Conservation (phyloP, 1,139 yeast species). For the Suhomyces bokatorum region DNA sequence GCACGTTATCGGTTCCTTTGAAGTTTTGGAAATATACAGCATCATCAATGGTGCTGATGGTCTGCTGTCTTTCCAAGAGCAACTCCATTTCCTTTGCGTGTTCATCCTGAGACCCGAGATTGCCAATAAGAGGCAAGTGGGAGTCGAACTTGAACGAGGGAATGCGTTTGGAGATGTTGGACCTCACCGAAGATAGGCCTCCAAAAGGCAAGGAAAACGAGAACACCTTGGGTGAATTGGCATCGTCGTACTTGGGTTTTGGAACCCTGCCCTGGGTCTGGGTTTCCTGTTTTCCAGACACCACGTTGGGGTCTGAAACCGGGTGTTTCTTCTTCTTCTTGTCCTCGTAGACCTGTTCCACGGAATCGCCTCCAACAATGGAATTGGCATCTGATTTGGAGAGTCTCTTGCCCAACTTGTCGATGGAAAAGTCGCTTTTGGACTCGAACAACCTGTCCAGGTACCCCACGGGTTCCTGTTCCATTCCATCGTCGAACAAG, state of each 20-base stretch:
- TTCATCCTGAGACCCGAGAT: slow-evolving; percentile 18
- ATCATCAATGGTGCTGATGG: slow-evolving; percentile 65
- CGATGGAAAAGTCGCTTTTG: neutral
- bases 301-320: slow-evolving; percentile 14
- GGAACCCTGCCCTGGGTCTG: slow-evolving; percentile 9
- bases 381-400: slow-evolving; percentile 39
- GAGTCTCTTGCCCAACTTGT: slow-evolving; percentile 13
- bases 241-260: slow-evolving; percentile 2
- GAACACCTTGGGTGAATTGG: slow-evolving; percentile 30
- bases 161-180: slow-evolving; percentile 28
- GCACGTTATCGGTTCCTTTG: slow-evolving; percentile 63
- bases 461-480: slow-evolving; percentile 6
- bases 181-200: slow-evolving; percentile 29
- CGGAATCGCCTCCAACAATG: slow-evolving; percentile 41
- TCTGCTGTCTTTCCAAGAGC: slow-evolving; percentile 55
- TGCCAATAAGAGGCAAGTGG: slow-evolving; percentile 26
- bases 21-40: slow-evolving; percentile 54
- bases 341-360: slow-evolving; percentile 16
- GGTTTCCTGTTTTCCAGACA: slow-evolving; percentile 17
- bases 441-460: neutral
- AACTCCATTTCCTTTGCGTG: slow-evolving; percentile 37
- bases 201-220: slow-evolving; percentile 45
- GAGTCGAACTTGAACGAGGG: slow-evolving; percentile 24
- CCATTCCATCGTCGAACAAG: slow-evolving; percentile 10
- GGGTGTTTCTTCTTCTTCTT: slow-evolving; percentile 15